A percentile compares a stretch with the other conserved stretches of the same genome.
These are phyloP conservation scores for Pseudogymnoascus sp. DNA, from an alignment of 2,329 filamentous ascomycete species.

Conservation along the genomic window DNA sequence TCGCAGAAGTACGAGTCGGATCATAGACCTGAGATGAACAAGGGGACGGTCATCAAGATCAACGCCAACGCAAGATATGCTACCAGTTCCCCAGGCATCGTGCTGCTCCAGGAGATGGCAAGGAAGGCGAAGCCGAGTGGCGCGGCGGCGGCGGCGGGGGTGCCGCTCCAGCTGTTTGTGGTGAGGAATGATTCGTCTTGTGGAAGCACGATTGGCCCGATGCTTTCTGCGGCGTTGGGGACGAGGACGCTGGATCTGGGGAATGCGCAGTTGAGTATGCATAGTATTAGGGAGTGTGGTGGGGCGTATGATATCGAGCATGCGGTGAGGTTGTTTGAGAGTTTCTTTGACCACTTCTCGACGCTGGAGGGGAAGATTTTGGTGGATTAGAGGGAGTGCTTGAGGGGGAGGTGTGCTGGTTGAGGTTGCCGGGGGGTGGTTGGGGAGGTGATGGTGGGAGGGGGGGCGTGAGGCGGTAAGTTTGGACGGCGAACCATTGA, in stretches of 20 bases:
- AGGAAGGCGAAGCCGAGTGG: conserved; percentile 45
- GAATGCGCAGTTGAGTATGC: conserved; percentile 93
- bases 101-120: conserved; percentile 82
- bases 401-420: not conserved
- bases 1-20: conserved; percentile 81
- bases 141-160: conserved; percentile 48
- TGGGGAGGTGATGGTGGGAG: too few relatives aligned
- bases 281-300: conserved; percentile 89
- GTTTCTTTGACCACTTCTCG: conserved; percentile 82
- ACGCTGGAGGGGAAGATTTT: conserved; percentile 74
- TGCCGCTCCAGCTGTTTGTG: conserved; percentile 91
- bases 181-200: conserved; percentile 92
- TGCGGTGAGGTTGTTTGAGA: conserved; percentile 76
- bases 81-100: conserved; percentile 92
- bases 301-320: conserved; percentile 82
- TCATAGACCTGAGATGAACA: conserved; percentile 92
- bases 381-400: conserved; percentile 54
- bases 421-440: not conserved
- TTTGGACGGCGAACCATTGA: too few relatives aligned
- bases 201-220: conserved; percentile 95
- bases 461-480: too few relatives aligned
- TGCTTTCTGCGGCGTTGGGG: conserved; percentile 80
- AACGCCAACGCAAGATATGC: conserved; percentile 97
- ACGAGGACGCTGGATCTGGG: conserved; percentile 85
- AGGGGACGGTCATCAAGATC: conserved; percentile 92